Base-by-base conservation (phyloP, 2,329 filamentous ascomycete species). In the Ophiostoma sp. region DNA sequence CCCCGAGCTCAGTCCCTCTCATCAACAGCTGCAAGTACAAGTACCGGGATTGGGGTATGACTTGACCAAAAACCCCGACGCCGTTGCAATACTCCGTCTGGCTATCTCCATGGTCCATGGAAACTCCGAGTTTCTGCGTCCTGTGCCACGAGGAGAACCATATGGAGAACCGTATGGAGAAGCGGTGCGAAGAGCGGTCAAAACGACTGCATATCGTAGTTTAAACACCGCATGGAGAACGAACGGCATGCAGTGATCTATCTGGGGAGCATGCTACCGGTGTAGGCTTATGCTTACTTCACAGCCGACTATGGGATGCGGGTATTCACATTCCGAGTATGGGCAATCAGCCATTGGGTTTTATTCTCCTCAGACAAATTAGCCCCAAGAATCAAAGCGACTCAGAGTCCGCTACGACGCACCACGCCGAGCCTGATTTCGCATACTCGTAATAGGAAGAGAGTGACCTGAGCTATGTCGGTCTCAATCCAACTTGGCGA, bases 291-390 rank as follows among this genome's bases (percentile, higher is more conserved):
- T 27, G 27, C 27, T 27, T 27, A 27, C 27, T 27, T 27, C 27
- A 27, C 4, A 52, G n/a, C 47, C n/a, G 18, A 52, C 49, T 4
- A 11, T 55, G 49, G 9, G 18, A 27, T 55, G 18, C 49, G 60
- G 60, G 6, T 63, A 18, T 63, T 9, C 44, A n/a, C 5, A 18
- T 27, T 63, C 60, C 60, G 60, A 62, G 36, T 62, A 62, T 62
- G 58, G 40, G 12, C 42, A 42, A 16, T 27, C 27, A 27, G 27
- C 27, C 27, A 27, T 27, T 27, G 27, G 27, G 27, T 27, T 27
- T 27, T 27, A 27, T 27, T 27, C 27, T 27, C 27, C 27, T 27
- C 27, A 63, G 3, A 11, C 58, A 60, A 40, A 5, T 7, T 14
- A n/a, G 58, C 38, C 55, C 27, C 27, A 27, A 27, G 27, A 27